phyloP scores from a whole-genome alignment of 73 alveolate species.

The Diophrys sp. region DNA sequence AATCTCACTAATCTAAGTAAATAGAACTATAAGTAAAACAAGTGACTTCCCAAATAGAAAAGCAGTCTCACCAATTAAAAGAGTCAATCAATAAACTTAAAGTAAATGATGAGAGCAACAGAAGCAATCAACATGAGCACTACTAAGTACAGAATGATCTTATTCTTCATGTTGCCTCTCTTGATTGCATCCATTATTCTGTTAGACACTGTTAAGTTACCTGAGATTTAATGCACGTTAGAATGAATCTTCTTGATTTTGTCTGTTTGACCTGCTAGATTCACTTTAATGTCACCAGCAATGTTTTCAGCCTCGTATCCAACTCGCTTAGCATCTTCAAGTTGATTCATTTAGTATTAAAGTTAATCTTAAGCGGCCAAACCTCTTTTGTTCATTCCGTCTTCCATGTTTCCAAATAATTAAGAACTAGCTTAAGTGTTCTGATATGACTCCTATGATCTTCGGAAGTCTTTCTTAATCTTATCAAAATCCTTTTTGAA shows the following conservation, averaged over 20 bases:
- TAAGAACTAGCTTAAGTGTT: neutral
- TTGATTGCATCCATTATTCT: slow-evolving; percentile 10
- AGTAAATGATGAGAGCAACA: neutral
- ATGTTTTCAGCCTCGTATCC: slow-evolving; percentile 39
- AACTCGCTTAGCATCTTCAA: slow-evolving; percentile 18
- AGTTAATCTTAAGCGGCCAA: neutral
- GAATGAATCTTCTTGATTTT: slow-evolving; percentile 1
- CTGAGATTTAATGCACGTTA: slow-evolving; percentile 5
- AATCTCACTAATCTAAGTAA: too few species aligned
- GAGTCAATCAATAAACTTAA: neutral
- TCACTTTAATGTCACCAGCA: slow-evolving; percentile 27
- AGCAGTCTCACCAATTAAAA: too few species aligned
- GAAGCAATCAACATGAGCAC: slow-evolving; percentile 4
- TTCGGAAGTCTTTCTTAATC: neutral
- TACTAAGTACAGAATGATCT: slow-evolving; percentile 17
- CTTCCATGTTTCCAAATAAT: neutral
- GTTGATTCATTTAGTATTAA: slow-evolving; percentile 2
- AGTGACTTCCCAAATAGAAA: too few species aligned
- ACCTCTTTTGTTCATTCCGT: neutral
- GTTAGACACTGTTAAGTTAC: slow-evolving; percentile 9
- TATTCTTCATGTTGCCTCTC: slow-evolving; percentile 13
- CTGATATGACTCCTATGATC: neutral
- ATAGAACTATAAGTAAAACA: too few species aligned
- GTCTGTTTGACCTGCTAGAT: slow-evolving; percentile 8
- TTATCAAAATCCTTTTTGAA: neutral